Percentiles rank a stretch among this genome's conserved stretches.
These are phyloP conservation scores for Pichia rugopelliculosa DNA, from an alignment of 805 yeast genomes.

Conservation along the genomic window DNA sequence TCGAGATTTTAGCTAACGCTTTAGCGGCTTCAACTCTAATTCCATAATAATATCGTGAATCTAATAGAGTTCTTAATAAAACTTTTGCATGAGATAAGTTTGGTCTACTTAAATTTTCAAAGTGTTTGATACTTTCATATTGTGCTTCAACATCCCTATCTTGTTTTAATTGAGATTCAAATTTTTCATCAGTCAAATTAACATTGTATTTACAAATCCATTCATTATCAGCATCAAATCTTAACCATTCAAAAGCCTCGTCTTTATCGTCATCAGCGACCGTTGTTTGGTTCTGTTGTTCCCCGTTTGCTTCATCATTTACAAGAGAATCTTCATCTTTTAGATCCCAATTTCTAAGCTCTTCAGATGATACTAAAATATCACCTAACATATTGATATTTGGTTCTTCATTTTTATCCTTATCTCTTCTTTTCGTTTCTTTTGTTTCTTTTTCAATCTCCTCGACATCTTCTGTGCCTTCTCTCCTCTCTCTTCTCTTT, in stretches of 20 bases:
- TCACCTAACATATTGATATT: slow-evolving; percentile 59
- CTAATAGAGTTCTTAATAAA: slow-evolving; percentile 74
- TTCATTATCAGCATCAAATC: slow-evolving; percentile 96
- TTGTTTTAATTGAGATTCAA: slow-evolving; percentile 83
- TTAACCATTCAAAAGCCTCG: slow-evolving; percentile 95
- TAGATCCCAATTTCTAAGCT: slow-evolving; percentile 61
- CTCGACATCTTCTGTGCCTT: slow-evolving; percentile 30
- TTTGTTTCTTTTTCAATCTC: slow-evolving; percentile 19
- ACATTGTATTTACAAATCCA: slow-evolving; percentile 84
- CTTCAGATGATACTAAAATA: slow-evolving; percentile 53
- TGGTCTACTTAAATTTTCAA: slow-evolving; percentile 54
- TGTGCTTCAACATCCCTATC: slow-evolving; percentile 98
- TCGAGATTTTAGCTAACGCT: slow-evolving; percentile 66
- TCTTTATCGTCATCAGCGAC: slow-evolving; percentile 36
- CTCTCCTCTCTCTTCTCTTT: slow-evolving; percentile 56
- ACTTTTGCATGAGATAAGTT: slow-evolving; percentile 64
- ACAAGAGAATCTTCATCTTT: slow-evolving; percentile 31
- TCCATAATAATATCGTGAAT: slow-evolving; percentile 79
- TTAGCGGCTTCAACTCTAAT: slow-evolving; percentile 80
- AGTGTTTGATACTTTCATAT: slow-evolving; percentile 68
- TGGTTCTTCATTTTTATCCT: slow-evolving; percentile 19
- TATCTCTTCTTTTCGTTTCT: slow-evolving; percentile 18
- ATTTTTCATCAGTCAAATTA: slow-evolving; percentile 93
- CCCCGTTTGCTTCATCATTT: slow-evolving; percentile 49
- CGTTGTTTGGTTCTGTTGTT: background rate